Conservation (phyloP, 768 basidiomycete genomes). For the Dioszegia crocea region DNA sequence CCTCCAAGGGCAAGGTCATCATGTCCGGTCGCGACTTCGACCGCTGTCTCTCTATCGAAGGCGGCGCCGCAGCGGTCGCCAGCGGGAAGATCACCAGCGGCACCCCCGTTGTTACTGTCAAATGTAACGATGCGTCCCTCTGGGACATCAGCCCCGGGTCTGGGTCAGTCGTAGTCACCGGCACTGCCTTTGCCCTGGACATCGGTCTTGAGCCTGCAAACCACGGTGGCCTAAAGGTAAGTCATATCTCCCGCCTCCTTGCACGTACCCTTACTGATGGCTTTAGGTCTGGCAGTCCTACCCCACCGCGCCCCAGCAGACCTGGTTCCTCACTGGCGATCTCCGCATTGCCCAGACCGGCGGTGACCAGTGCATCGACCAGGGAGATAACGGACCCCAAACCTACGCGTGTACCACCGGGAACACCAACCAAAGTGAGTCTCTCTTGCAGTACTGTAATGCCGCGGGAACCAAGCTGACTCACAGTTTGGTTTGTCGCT, state of each 20-base stretch:
- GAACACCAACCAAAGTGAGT: constrained; percentile 45
- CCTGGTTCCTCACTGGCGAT: constrained; percentile 39
- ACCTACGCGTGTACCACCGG: constrained; percentile 45
- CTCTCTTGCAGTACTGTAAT: neutral
- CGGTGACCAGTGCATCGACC: constrained; percentile 44
- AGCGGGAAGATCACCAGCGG: constrained; percentile 9
- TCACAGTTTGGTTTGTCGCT: constrained; percentile 9
- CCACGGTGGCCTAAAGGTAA: constrained; percentile 14
- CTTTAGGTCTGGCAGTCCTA: constrained; percentile 9
- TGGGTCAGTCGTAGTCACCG: constrained; percentile 14
- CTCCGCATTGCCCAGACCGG: constrained; percentile 46
- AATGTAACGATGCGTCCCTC: constrained; percentile 7
- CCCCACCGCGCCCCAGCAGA: constrained; percentile 22
- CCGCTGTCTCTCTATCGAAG: constrained; percentile 6
- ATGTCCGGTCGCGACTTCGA: constrained; percentile 6
- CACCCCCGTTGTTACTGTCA: constrained; percentile 7
- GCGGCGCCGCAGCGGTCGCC: neutral
- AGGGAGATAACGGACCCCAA: constrained; percentile 34
- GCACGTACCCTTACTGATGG: neutral
- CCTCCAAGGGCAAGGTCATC: too few relatives aligned
- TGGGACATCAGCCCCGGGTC: constrained; percentile 20
- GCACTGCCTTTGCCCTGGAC: constrained; percentile 18
- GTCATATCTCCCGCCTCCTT: neutral
- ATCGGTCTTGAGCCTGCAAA: constrained; percentile 20
- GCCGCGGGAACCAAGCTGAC: neutral